Conservation (phyloP, 257 asterid genomes). For the Haberlea rhodopensis region DNA sequence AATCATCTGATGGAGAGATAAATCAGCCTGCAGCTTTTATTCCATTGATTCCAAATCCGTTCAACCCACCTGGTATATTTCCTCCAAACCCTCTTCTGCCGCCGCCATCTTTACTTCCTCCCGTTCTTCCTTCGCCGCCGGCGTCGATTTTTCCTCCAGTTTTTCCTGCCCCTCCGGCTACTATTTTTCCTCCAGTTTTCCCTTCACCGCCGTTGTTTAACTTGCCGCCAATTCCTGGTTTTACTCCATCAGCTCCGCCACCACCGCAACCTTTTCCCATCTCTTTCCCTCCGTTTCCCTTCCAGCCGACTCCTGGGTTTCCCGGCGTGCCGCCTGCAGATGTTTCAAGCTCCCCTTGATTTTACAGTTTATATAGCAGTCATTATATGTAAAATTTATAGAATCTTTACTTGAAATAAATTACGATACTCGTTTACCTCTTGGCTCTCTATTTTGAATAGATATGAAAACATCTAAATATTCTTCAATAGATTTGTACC, state of each 20-base stretch:
- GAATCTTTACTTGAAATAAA: background rate
- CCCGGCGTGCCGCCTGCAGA: conserved; percentile 55
- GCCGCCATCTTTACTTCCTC: conserved; percentile 52
- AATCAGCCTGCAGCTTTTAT: conserved; percentile 21
- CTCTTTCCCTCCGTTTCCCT: conserved; percentile 52
- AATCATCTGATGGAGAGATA: background rate
- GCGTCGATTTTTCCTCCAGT: conserved; percentile 30
- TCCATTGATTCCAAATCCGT: conserved; percentile 42
- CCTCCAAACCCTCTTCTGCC: conserved; percentile 49
- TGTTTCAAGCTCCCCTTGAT: conserved; percentile 28
- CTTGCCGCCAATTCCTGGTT: conserved; percentile 54
- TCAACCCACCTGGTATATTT: conserved; percentile 19
- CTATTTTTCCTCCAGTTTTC: conserved; percentile 37
- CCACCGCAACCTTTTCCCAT: conserved; percentile 41
- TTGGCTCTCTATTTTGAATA: too few species aligned
- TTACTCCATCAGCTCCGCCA: conserved; percentile 49
- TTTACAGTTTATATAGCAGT: background rate
- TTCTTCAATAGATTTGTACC: too few species aligned
- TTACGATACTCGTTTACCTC: background rate
- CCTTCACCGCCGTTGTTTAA: conserved; percentile 42
- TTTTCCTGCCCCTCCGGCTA: conserved; percentile 36
- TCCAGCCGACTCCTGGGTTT: conserved; percentile 54
- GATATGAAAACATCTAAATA: background rate
- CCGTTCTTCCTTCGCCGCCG: conserved; percentile 30
- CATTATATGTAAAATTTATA: conserved; percentile 3